These are phyloP conservation scores for Sindora glabra DNA, from an alignment of 306 rosid genomes.

Conservation along the genomic window DNA sequence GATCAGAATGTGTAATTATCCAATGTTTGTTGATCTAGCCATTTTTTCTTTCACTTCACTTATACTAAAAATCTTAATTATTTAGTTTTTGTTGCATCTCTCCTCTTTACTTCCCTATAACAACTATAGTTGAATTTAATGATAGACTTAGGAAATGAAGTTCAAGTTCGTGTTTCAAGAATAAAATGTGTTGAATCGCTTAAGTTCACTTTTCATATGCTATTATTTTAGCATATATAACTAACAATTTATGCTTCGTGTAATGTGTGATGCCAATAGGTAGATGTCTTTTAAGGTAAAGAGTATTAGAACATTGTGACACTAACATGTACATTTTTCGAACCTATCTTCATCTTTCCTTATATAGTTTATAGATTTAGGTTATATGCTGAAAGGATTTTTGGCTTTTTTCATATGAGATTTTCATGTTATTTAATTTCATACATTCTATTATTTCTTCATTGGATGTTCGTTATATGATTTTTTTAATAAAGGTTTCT, in stretches of 20 bases:
- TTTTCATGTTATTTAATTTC: too few species aligned
- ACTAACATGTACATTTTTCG: not conserved
- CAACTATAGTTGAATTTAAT: constrained; percentile 73
- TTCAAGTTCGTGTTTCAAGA: constrained; percentile 94
- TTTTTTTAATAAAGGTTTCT: too few species aligned
- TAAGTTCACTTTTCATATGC: constrained; percentile 8
- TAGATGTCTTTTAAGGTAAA: constrained; percentile 82
- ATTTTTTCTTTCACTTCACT: not conserved
- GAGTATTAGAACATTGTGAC: not conserved
- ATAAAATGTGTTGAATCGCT: constrained; percentile 59
- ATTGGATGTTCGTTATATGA: too few species aligned
- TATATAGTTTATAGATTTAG: too few species aligned
- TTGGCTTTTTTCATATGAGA: too few species aligned
- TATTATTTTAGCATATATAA: constrained; percentile 11
- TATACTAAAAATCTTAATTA: not conserved
- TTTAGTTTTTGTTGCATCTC: not conserved
- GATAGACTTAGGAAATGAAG: constrained; percentile 93
- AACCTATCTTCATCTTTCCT: too few species aligned
- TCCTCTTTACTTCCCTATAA: not conserved
- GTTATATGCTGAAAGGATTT: too few species aligned
- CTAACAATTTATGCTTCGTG: constrained; percentile 20
- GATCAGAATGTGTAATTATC: not conserved
- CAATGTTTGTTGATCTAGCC: not conserved
- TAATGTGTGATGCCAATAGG: constrained; percentile 93
- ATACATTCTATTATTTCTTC: too few species aligned